Evolutionary conservation across 2,329 filamentous ascomycete species (phyloP).

Genomic region (Claviceps sp.): DNA sequence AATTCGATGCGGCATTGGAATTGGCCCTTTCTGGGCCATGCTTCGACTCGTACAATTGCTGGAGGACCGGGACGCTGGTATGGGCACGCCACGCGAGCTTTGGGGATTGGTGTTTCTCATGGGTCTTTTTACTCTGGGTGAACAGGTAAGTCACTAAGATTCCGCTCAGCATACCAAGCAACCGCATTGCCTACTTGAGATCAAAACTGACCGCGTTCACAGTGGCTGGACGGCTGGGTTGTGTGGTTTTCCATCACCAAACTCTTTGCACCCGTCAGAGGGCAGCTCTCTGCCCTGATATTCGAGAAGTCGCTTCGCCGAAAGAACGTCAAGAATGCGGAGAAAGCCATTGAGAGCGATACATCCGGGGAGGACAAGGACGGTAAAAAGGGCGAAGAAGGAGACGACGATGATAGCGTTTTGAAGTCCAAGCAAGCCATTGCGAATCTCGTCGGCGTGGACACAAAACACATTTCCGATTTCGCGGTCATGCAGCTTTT

Average conservation of each 20-base stretch:
- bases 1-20: slow-evolving; percentile 42
- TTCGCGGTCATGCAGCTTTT: slow-evolving; percentile 55
- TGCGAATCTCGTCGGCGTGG: slow-evolving; percentile 68
- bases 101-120: slow-evolving; percentile 59
- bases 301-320: slow-evolving; percentile 66
- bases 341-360: slow-evolving; percentile 28
- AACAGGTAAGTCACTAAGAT: slow-evolving; percentile 20
- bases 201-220: slow-evolving; percentile 2
- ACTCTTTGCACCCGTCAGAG: slow-evolving; percentile 51
- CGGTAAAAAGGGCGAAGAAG: slow-evolving; percentile 30
- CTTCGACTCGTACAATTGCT: slow-evolving; percentile 51
- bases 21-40: slow-evolving; percentile 58
- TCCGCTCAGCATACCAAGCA: neutral
- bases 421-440: slow-evolving; percentile 49
- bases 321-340: slow-evolving; percentile 60
- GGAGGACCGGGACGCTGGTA: slow-evolving; percentile 37
- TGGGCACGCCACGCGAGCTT: slow-evolving; percentile 34
- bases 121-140: slow-evolving; percentile 43
- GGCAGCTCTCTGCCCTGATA: slow-evolving; percentile 56
- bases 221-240: slow-evolving; percentile 50
- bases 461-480: slow-evolving; percentile 54
- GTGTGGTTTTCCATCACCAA: slow-evolving; percentile 54
- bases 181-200: neutral
- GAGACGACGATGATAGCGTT: slow-evolving; percentile 38
- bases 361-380: slow-evolving; percentile 16